Evolutionary conservation across 2,329 filamentous ascomycete species (phyloP), one percentile per base, ranked within the genome.

Genomic region (Aspergillus proliferans): DNA sequence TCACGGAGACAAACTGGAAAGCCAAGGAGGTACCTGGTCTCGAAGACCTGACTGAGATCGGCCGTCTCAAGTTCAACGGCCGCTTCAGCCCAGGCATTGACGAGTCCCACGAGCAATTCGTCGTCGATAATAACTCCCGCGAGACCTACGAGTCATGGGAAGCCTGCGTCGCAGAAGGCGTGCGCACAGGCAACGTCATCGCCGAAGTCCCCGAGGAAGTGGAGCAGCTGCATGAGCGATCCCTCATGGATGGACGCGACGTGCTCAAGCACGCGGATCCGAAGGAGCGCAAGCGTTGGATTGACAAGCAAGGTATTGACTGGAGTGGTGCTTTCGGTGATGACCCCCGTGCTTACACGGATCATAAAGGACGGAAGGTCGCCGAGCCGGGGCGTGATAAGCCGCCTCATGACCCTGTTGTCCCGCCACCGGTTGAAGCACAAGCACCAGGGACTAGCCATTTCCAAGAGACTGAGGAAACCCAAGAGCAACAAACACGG

Each of bases 111-210:
- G 80, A 88, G 56, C 78, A 77, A 1, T 96, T 95, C 58, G 84
- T 95, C 19, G 81, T 83, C 43, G 88, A 94, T 67, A 95, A 95
- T 61, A 84, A 95, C 64, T 85, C 86, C 1, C 85, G 92, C 28
- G 93, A 97, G 74, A 96, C 91, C 0, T 95, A 88, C 55, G 92
- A 97, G 71, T 87, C 86, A 0, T 97, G 91, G 89, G 90, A 96
- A 68, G 88, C 90, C 0, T 96, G 92, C 66, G 82, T 86, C 38
- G 83, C 89, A 0, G 91, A 97, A 67, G 92, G 92, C 10, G 88
- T 95, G 0, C 83, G 93, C 2, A 71, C 77, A 12, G 80, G 84
- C 48, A 79, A 82, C 24, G 88, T 96, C 1, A 73, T 79, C 8
- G 79, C 83, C 21, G 86, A 94, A 60, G 75, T 95, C 0, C 88